These are phyloP conservation scores for Iris macrosiphon DNA, from an alignment of 106 monocot species.

Conservation along the genomic window DNA sequence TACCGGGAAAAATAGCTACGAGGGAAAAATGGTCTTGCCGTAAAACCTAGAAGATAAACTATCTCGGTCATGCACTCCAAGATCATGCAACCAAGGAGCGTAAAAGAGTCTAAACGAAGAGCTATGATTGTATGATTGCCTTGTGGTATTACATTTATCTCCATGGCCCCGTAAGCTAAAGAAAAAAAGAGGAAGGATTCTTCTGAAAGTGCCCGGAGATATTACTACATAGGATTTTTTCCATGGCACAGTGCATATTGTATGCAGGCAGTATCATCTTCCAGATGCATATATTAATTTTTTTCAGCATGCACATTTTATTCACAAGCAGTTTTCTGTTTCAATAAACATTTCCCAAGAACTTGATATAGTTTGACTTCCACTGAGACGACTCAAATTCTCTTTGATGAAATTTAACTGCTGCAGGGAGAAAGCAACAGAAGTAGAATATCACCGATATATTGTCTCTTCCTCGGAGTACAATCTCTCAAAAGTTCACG, in stretches of 20 bases:
- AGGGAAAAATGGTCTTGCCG: too few relatives aligned
- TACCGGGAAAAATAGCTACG: too few relatives aligned
- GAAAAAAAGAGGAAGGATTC: too few relatives aligned
- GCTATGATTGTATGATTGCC: too few relatives aligned
- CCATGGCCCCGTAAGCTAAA: too few relatives aligned
- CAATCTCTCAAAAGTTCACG: too few relatives aligned
- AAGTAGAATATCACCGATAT: conserved; percentile 12
- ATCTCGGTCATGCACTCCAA: too few relatives aligned
- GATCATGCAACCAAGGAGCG: too few relatives aligned
- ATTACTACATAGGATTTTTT: neutral
- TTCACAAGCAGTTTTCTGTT: neutral
- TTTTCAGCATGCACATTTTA: neutral
- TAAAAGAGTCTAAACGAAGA: too few relatives aligned
- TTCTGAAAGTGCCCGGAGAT: too few relatives aligned
- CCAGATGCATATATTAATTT: neutral
- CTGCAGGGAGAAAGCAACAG: conserved; percentile 36
- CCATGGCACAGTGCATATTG: neutral
- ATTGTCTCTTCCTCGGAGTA: neutral
- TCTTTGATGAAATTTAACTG: conserved; percentile 4
- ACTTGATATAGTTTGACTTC: neutral
- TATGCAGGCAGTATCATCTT: neutral
- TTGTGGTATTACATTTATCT: too few relatives aligned
- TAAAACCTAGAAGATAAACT: too few relatives aligned
- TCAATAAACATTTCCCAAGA: neutral
- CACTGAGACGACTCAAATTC: neutral